phyloP scores from a whole-genome alignment of 768 basidiomycete genomes.

The Xerocomus potaroensis region DNA sequence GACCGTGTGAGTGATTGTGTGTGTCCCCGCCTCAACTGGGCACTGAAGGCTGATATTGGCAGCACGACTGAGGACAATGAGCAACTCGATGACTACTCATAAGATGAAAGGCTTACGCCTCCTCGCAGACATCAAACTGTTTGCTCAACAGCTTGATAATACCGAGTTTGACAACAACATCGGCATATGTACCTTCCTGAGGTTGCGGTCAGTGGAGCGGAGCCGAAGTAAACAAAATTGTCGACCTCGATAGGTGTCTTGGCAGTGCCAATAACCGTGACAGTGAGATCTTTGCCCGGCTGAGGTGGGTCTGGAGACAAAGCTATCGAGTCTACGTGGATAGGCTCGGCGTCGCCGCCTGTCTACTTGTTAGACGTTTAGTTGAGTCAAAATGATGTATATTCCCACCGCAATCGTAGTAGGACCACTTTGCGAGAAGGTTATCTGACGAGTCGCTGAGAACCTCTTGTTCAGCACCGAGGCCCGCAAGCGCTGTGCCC shows the following conservation, averaged over 20 bases:
- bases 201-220: constrained; percentile 6
- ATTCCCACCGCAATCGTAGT: constrained; percentile 67
- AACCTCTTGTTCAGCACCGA: constrained; percentile 28
- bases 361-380: constrained; percentile 7
- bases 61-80: constrained; percentile 47
- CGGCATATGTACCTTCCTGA: constrained; percentile 87
- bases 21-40: constrained; percentile 69
- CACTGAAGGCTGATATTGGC: constrained; percentile 78
- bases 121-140: constrained; percentile 84
- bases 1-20: constrained; percentile 80
- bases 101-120: constrained; percentile 66
- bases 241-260: constrained; percentile 61
- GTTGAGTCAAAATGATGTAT: constrained; percentile 4
- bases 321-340: constrained; percentile 67
- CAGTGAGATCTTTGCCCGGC: constrained; percentile 85
- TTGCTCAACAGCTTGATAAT: constrained; percentile 84
- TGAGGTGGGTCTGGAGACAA: constrained; percentile 85
- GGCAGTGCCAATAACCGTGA: constrained; percentile 66
- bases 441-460: constrained; percentile 29
- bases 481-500: constrained; percentile 20
- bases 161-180: constrained; percentile 92
- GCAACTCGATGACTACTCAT: not conserved
- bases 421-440: constrained; percentile 56
- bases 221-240: not conserved
- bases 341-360: constrained; percentile 44